Evolutionary conservation across 108 stramenopile genomes (phyloP), one percentile per base, ranked within the genome.

Genomic region (Heterococcus sp.): DNA sequence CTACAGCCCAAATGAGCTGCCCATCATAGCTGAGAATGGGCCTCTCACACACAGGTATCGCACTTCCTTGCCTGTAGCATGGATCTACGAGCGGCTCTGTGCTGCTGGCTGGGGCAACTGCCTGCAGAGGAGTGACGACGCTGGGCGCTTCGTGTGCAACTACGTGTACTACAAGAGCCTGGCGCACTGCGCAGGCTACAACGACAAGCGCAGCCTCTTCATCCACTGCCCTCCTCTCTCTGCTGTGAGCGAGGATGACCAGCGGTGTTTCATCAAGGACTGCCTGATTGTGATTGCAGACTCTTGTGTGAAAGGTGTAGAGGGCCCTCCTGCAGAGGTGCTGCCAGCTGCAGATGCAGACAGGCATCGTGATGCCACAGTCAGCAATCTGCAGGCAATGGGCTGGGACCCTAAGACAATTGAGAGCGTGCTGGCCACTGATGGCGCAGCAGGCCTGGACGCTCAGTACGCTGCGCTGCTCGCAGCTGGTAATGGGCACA

Each of bases 1-100:
- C 4, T 93, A 88, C 38, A 82, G 88, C 67, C 96, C 96, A 3
- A 39, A 76, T 4, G 46, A 85, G 4, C 76, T 76, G 35, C 72
- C 76, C 27, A 91, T 96, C 37, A 30, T 87, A 2, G 69, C 11
- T 1, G 58, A 67, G 26, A 63, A 68, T 35, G 74, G 79, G 14
- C n/a, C 75, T 32, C 33, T 26, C 32, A 29, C 32, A 14, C 82
- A 76, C 72, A 69, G 71, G 27, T 73, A 36, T 2, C 34, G 82
- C 26, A 85, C 84, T 37, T 75, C 36, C 70, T 27, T 76, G 2
- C 75, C 78, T 31, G 37, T 83, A 2, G 66, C 32, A 38, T 8
- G 30, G 30, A 32, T 80, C 11, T 35, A 37, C 5, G 68, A 74
- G 74, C 32, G 71, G 27, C 73, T 82, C n/a, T 33, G 34, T 35